A percentile compares a stretch with the other conserved stretches of the same genome.
These are phyloP conservation scores for Aspergillus ellipticus DNA, from an alignment of 495 filamentous ascomycete species.

Conservation along the genomic window DNA sequence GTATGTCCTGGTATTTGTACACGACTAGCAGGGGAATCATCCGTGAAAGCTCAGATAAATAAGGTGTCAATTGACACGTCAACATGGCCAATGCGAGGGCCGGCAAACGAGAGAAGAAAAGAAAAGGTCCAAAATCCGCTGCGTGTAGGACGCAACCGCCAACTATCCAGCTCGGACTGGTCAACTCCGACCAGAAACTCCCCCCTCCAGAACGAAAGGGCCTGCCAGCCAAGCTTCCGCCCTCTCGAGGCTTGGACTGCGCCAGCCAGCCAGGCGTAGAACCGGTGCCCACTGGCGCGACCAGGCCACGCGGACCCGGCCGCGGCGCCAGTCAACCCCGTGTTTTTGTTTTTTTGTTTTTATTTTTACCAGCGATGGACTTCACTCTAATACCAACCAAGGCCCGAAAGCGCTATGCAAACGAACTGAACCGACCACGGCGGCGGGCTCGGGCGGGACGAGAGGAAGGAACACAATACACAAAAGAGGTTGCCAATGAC, in stretches of 20 bases:
- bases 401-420: neutral
- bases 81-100: no score
- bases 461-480: neutral
- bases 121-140: no score
- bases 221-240: neutral
- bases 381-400: conserved; percentile 13
- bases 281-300: neutral
- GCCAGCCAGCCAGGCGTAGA: no score
- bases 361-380: conserved; percentile 22
- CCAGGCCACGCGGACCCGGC: neutral
- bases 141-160: no score
- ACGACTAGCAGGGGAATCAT: conserved; percentile 23
- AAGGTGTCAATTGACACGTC: conserved; percentile 4
- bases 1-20: conserved; percentile 19
- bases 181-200: neutral
- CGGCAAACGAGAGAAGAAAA: neutral
- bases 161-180: no score
- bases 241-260: no score
- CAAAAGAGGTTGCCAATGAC: conserved; percentile 1
- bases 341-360: conserved; percentile 8
- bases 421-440: neutral
- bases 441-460: neutral
- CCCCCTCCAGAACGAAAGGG: neutral
- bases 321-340: neutral
- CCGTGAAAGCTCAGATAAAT: conserved; percentile 14